phyloP scores from a whole-genome alignment of 108 stramenopile species.

The Fistulifera solaris region DNA sequence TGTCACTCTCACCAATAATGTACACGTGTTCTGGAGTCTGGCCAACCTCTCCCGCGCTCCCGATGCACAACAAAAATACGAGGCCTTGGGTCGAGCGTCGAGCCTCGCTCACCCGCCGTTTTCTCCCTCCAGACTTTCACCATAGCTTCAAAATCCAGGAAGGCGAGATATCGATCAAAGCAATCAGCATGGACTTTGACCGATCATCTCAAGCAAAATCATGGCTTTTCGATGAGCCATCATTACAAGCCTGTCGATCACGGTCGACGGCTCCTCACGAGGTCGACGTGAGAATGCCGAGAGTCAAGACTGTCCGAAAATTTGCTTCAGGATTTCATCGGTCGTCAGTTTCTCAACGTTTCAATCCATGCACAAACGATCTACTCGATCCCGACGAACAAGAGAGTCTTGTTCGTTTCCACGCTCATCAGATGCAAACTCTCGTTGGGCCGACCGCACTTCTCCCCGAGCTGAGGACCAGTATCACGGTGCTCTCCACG shows the following conservation, averaged over 20 bases:
- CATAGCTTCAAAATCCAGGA: too few species aligned
- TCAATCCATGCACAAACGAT: neutral
- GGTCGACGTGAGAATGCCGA: neutral
- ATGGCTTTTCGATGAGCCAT: conserved; percentile 32
- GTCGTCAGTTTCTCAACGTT: neutral
- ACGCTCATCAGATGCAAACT: conserved; percentile 58
- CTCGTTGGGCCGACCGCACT: conserved; percentile 65
- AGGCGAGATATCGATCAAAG: too few species aligned
- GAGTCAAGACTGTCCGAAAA: conserved; percentile 13
- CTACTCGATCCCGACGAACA: conserved; percentile 38
- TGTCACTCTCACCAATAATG: too few species aligned
- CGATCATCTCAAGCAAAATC: conserved; percentile 32
- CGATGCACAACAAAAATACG: too few species aligned
- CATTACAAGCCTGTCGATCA: conserved; percentile 29
- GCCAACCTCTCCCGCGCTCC: too few species aligned
- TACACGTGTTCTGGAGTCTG: too few species aligned
- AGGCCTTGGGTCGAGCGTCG: too few species aligned
- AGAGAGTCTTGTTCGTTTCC: conserved; percentile 50
- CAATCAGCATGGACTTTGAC: conserved; percentile 29
- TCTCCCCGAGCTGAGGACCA: conserved; percentile 36
- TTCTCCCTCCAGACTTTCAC: too few species aligned
- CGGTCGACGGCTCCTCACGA: neutral
- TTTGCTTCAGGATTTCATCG: conserved; percentile 37
- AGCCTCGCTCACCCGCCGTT: too few species aligned
- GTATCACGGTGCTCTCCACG: conserved; percentile 54